A percentile compares a stretch with the other conserved stretches of the same genome.
phyloP scores from a whole-genome alignment of 202 grass and related monocot genomes.

The Hordeum pubiflorum region DNA sequence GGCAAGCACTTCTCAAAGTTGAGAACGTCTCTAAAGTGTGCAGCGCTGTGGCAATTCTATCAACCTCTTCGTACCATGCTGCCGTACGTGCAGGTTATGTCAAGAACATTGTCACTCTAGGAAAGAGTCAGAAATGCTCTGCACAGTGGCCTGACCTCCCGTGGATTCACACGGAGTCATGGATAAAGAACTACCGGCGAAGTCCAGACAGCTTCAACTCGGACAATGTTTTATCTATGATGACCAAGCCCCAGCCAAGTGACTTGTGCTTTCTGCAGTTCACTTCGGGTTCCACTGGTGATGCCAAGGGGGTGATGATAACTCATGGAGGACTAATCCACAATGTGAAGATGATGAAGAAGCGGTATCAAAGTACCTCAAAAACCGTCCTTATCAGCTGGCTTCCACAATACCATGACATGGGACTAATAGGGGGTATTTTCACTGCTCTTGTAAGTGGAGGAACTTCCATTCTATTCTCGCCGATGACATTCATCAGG shows the following conservation, averaged over 20 bases:
- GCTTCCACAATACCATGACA: conserved; percentile 87
- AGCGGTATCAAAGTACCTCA: conserved; percentile 53
- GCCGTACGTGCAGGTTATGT: conserved; percentile 60
- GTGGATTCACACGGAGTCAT: conserved; percentile 62
- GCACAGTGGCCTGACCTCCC: conserved; percentile 56
- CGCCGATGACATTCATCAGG: conserved; percentile 69
- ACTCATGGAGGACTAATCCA: conserved; percentile 67
- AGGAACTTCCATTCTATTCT: conserved; percentile 62
- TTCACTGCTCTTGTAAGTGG: conserved; percentile 76
- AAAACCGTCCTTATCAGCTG: conserved; percentile 64
- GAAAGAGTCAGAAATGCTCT: conserved; percentile 37
- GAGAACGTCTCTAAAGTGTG: conserved; percentile 56
- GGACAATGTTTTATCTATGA: conserved; percentile 23
- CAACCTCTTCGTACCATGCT: conserved; percentile 65
- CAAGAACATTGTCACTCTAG: conserved; percentile 45
- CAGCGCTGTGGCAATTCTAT: conserved; percentile 60
- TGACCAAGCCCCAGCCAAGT: conserved; percentile 27
- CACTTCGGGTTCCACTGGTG: conserved; percentile 73
- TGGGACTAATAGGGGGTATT: conserved; percentile 67
- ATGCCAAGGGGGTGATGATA: conserved; percentile 79
- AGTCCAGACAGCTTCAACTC: conserved; percentile 29
- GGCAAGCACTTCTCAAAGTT: conserved; percentile 65
- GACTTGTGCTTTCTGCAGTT: conserved; percentile 72
- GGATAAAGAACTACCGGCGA: conserved; percentile 46
- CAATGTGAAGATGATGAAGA: conserved; percentile 70